Conservation (phyloP, 345 rosid genomes). For the Salix purpurea region DNA sequence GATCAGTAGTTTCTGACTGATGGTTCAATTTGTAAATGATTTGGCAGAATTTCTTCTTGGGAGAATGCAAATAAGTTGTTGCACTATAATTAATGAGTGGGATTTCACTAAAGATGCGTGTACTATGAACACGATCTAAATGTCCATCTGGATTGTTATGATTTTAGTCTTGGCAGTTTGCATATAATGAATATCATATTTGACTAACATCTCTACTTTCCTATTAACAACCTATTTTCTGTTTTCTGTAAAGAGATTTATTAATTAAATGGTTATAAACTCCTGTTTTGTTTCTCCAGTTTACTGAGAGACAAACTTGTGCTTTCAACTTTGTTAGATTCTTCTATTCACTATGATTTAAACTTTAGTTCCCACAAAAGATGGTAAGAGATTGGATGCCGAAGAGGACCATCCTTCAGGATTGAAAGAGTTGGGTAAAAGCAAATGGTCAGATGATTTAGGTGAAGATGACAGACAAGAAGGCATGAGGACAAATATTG, state of each 20-base stretch:
- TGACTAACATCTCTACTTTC: no score
- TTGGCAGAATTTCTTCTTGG: no score
- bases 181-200: no score
- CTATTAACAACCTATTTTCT: no score
- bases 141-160: no score
- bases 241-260: no score
- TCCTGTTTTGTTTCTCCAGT: neutral
- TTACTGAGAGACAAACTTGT: neutral
- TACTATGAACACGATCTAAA: no score
- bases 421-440: slow-evolving; percentile 65
- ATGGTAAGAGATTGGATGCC: slow-evolving; percentile 42
- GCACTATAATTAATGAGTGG: no score
- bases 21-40: neutral
- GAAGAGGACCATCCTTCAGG: slow-evolving; percentile 40
- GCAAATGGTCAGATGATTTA: slow-evolving; percentile 81
- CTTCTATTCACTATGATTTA: neutral
- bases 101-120: no score
- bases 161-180: no score
- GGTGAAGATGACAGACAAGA: slow-evolving; percentile 54
- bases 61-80: no score
- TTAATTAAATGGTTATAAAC: neutral
- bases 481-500: slow-evolving; percentile 37
- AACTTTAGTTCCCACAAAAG: slow-evolving; percentile 32
- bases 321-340: neutral
- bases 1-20: neutral